Percentiles rank a stretch among this genome's conserved stretches.
These are phyloP conservation scores for Brassica carinata DNA, from an alignment of 345 rosid genomes.

Conservation along the genomic window DNA sequence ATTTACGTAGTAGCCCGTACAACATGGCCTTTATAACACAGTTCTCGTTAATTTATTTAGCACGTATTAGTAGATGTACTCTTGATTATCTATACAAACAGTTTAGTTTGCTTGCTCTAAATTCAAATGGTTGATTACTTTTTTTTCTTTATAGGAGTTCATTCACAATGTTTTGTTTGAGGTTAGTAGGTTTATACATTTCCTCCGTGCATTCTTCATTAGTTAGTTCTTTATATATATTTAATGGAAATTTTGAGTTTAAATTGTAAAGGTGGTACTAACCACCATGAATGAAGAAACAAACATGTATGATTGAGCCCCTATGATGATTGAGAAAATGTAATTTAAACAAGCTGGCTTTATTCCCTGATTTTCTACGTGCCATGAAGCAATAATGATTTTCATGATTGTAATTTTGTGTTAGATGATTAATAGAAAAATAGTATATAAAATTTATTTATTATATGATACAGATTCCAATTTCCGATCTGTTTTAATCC, in stretches of 20 bases:
- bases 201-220: conserved; percentile 22
- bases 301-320: conserved; percentile 7
- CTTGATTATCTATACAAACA: not conserved
- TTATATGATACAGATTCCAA: conserved; percentile 12
- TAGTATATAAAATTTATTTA: conserved; percentile 12
- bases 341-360: conserved; percentile 32
- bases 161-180: not conserved
- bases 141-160: not conserved
- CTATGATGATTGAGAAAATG: conserved; percentile 28
- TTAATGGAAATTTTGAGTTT: conserved; percentile 1
- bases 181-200: not conserved
- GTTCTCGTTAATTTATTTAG: conserved; percentile 12
- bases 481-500: not conserved
- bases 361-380: conserved; percentile 37
- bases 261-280: conserved; percentile 26
- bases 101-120: conserved; percentile 11
- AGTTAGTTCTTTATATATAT: not conserved
- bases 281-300: conserved; percentile 36
- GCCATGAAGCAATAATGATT: conserved; percentile 29
- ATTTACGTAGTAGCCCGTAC: conserved; percentile 34
- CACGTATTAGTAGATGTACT: not conserved
- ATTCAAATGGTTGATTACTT: conserved; percentile 19
- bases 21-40: conserved; percentile 25
- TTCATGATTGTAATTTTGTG: conserved; percentile 24
- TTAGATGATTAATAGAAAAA: conserved; percentile 8